phyloP scores from a whole-genome alignment of 495 filamentous ascomycete species.

The Copromyces sp. region DNA sequence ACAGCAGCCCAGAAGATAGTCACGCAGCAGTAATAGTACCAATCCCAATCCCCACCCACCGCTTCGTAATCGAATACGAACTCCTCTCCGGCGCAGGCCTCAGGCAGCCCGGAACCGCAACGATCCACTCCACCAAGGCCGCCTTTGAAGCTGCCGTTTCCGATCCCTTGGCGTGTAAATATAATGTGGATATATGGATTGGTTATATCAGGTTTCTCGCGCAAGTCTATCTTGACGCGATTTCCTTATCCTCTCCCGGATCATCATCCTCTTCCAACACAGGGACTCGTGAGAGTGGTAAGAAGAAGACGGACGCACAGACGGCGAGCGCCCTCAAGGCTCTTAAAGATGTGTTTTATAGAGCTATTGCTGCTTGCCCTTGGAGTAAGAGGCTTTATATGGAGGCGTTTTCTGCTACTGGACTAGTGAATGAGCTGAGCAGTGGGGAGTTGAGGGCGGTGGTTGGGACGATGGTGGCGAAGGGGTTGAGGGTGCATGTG shows the following conservation, averaged over 20 bases:
- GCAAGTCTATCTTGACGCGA: neutral
- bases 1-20: conserved; percentile 15
- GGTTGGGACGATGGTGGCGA: conserved; percentile 25
- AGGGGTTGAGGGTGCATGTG: conserved; percentile 33
- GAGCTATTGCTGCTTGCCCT: conserved; percentile 60
- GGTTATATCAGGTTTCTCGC: conserved; percentile 50
- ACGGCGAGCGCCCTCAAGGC: neutral
- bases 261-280: neutral
- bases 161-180: conserved; percentile 17
- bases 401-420: conserved; percentile 39
- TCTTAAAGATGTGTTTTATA: conserved; percentile 46
- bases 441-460: conserved; percentile 45
- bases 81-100: conserved; percentile 15
- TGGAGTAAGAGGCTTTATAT: conserved; percentile 66
- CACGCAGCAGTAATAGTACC: neutral
- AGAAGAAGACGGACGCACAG: conserved; percentile 8
- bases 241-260: neutral
- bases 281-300: conserved; percentile 14
- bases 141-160: conserved; percentile 62
- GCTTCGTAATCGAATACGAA: conserved; percentile 62
- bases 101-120: conserved; percentile 32
- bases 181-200: conserved; percentile 51
- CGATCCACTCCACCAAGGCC: conserved; percentile 44
- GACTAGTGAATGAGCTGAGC: conserved; percentile 14
- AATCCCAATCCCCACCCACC: conserved; percentile 37